phyloP scores from a whole-genome alignment of 2,329 filamentous ascomycete genomes.

The Rhinocladiella similis region DNA sequence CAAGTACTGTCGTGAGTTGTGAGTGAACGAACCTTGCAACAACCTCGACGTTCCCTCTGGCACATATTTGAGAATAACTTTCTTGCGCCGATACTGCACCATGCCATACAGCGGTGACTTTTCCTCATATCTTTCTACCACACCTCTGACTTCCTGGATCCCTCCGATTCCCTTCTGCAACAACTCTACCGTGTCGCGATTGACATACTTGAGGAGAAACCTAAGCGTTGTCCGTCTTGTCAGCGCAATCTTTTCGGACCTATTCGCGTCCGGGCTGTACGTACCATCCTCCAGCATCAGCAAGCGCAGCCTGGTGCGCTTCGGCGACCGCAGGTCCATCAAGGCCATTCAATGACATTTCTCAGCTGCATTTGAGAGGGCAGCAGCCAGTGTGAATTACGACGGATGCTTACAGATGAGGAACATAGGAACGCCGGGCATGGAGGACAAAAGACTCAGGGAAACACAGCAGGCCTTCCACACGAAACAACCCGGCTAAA shows the following conservation, averaged over 20 bases:
- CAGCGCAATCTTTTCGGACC: slow-evolving; percentile 4
- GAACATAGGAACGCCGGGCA: neutral
- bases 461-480: neutral
- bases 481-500: slow-evolving; percentile 6
- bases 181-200: slow-evolving; percentile 83
- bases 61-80: slow-evolving; percentile 88
- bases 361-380: slow-evolving; percentile 36
- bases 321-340: slow-evolving; percentile 65
- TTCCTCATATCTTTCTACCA: slow-evolving; percentile 77
- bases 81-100: slow-evolving; percentile 83
- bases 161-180: slow-evolving; percentile 76
- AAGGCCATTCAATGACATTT: slow-evolving; percentile 31
- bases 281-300: slow-evolving; percentile 93
- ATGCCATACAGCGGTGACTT: slow-evolving; percentile 89
- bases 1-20: neutral
- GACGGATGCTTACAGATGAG: slow-evolving; percentile 8
- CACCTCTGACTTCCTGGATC: slow-evolving; percentile 77
- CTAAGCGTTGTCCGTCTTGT: slow-evolving; percentile 48
- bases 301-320: slow-evolving; percentile 75
- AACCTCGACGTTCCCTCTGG: slow-evolving; percentile 88
- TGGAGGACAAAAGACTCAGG: slow-evolving; percentile 5
- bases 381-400: slow-evolving; percentile 7
- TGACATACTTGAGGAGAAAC: slow-evolving; percentile 91
- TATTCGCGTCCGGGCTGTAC: slow-evolving; percentile 36
- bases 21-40: slow-evolving; percentile 71